Percentiles rank a stretch among this genome's conserved stretches.
These are phyloP conservation scores for Talaromyces sp. DNA, from an alignment of 2,329 filamentous ascomycete genomes.

Conservation along the genomic window DNA sequence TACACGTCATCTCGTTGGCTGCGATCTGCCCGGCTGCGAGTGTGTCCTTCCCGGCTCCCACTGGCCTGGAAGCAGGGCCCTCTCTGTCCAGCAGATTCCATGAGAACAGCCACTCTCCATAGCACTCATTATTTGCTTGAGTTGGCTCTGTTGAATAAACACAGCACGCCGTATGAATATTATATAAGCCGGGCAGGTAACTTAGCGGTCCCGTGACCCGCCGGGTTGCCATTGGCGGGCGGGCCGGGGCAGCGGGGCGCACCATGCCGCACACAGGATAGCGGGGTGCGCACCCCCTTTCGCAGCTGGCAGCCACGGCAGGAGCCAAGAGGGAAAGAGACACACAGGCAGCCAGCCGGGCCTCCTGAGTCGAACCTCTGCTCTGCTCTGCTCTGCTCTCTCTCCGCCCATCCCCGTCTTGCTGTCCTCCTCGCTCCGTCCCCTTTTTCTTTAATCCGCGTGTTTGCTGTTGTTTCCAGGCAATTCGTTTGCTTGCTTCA, in stretches of 20 bases:
- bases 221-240: neutral
- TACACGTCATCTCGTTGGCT: neutral
- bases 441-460: neutral
- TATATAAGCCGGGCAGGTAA: neutral
- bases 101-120: neutral
- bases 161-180: neutral
- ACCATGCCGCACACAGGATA: neutral
- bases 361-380: slow-evolving; percentile 4
- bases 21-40: neutral
- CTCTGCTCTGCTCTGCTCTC: neutral
- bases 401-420: slow-evolving; percentile 1
- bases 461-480: slow-evolving; percentile 4
- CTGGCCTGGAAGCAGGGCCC: neutral
- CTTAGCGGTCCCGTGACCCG: slow-evolving; percentile 4
- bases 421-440: neutral
- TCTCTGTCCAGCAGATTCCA: neutral
- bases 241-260: neutral
- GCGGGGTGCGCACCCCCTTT: slow-evolving; percentile 5
- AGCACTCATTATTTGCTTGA: no score
- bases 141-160: no score
- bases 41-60: neutral
- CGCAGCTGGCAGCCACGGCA: neutral
- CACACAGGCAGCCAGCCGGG: neutral
- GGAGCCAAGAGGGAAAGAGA: neutral
- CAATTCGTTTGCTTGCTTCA: neutral